A percentile compares a stretch with the other conserved stretches of the same genome.
phyloP scores from a whole-genome alignment of 1,284 basidiomycete species.

The Athelia psychrophila region DNA sequence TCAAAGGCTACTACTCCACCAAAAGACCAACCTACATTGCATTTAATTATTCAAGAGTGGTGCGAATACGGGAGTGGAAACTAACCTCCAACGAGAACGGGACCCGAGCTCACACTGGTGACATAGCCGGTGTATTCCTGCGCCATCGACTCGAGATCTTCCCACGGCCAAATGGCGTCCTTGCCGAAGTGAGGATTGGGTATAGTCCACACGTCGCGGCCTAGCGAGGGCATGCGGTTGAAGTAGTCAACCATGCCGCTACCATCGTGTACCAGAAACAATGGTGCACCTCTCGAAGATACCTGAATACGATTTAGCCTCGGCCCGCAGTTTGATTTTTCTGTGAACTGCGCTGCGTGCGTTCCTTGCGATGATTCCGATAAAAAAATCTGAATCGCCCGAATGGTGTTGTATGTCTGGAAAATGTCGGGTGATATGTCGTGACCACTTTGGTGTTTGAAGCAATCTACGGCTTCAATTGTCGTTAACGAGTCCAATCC shows the following conservation, averaged over 20 bases:
- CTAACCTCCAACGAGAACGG: slow-evolving; percentile 59
- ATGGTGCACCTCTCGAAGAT: slow-evolving; percentile 28
- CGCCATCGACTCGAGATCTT: slow-evolving; percentile 50
- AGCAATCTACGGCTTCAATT: slow-evolving; percentile 50
- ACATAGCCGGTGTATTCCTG: slow-evolving; percentile 43
- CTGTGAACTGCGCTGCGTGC: slow-evolving; percentile 8
- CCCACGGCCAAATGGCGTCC: slow-evolving; percentile 37
- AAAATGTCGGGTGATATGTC: slow-evolving; percentile 42
- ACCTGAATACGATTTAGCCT: slow-evolving; percentile 39
- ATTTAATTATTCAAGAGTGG: slow-evolving; percentile 1
- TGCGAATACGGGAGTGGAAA: slow-evolving; percentile 3
- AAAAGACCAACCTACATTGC: slow-evolving; percentile 66
- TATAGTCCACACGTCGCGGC: slow-evolving; percentile 57
- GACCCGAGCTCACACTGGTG: slow-evolving; percentile 25
- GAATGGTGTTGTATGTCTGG: slow-evolving; percentile 26
- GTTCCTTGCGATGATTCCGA: background rate
- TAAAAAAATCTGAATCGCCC: slow-evolving; percentile 30
- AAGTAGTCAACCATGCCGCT: slow-evolving; percentile 59
- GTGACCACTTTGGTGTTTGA: slow-evolving; percentile 37
- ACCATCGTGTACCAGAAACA: slow-evolving; percentile 72
- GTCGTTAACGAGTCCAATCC: slow-evolving; percentile 64
- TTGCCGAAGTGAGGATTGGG: slow-evolving; percentile 50
- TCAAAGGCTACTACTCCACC: slow-evolving; percentile 72
- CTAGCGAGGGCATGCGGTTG: slow-evolving; percentile 41
- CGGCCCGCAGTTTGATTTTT: slow-evolving; percentile 22